phyloP scores from a whole-genome alignment of 768 basidiomycete species.

The Trametes sanguinea region DNA sequence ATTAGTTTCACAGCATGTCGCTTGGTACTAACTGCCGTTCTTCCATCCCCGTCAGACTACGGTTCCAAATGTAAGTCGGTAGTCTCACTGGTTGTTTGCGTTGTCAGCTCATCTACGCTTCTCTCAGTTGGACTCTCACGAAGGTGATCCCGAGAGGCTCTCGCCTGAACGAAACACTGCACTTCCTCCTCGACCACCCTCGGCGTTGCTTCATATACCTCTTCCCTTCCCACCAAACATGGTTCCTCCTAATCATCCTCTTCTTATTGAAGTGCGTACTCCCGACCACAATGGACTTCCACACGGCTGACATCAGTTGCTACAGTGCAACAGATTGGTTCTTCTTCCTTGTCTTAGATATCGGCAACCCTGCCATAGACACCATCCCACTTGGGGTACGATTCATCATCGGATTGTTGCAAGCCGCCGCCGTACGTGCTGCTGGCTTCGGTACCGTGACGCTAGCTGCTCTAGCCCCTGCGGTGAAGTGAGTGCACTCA shows the following conservation, averaged over 20 bases:
- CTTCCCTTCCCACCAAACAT: conserved; percentile 92
- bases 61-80: conserved; percentile 39
- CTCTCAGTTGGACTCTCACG: conserved; percentile 67
- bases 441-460: conserved; percentile 85
- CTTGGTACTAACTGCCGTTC: not conserved
- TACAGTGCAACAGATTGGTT: conserved; percentile 82
- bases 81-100: too few species aligned
- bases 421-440: conserved; percentile 79
- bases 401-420: conserved; percentile 74
- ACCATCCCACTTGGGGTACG: conserved; percentile 70
- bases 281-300: too few species aligned
- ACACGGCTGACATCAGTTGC: not conserved
- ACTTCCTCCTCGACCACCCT: conserved; percentile 93
- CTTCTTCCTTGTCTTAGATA: conserved; percentile 85
- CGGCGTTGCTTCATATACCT: conserved; percentile 89
- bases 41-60: conserved; percentile 51
- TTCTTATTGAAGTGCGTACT: conserved; percentile 63
- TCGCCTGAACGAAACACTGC: conserved; percentile 73
- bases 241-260: conserved; percentile 79
- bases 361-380: conserved; percentile 71
- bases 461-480: conserved; percentile 77
- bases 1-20: not conserved
- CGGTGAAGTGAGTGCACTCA: conserved; percentile 65
- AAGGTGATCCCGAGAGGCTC: conserved; percentile 63
- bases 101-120: not conserved